Base-by-base conservation (phyloP, 352 stramenopile genomes). In the Pythium folliculosum region DNA sequence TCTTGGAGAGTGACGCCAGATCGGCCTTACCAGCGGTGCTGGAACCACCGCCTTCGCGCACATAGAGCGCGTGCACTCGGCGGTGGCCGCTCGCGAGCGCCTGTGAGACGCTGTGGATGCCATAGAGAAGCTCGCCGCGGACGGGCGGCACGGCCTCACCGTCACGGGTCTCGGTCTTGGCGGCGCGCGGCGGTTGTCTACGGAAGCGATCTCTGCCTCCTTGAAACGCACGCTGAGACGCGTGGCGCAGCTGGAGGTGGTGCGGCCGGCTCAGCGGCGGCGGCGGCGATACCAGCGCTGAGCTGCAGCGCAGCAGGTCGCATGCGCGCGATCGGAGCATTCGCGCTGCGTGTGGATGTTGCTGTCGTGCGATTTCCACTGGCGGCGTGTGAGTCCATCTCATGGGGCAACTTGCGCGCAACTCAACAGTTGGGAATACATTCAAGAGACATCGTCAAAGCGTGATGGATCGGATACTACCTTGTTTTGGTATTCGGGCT, bases 21-120 rank as follows among this genome's bases (percentile, higher is more conserved):
- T 72, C 63, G 17, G 17, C 43, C 50, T 70, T 69, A 17, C 17
- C 27, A 8, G 51, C 44, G 7, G 19, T 10, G 3, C 37, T 22
- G 6, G 54, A 64, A 5, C 12, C 47, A 21, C 62, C 58, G n/a
- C 70, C 73, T 27, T 71, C 55, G 62, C 57, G 77, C 59, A 92
- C 65, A 62, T 86, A 91, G 21, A 92, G 72, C 22, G 70, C 64
- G 56, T 92, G 72, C 3, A 71, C 50, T 3, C 67, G 54, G 14
- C 84, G 79, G 44, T 90, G 78, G n/a, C 73, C 72, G 57, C 81
- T 89, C 47, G 77, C 77, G 47, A 92, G 77, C 45, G 78, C 82
- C 65, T 91, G 82, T 17, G 87, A 64, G 14, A 91, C 82, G 50
- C 80, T 90, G 70, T 92, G 84, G 38, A 92, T 75, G 5, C 84